These are phyloP conservation scores for Aspergillus sp. DNA, from an alignment of 2,329 filamentous ascomycete species.

Conservation along the genomic window DNA sequence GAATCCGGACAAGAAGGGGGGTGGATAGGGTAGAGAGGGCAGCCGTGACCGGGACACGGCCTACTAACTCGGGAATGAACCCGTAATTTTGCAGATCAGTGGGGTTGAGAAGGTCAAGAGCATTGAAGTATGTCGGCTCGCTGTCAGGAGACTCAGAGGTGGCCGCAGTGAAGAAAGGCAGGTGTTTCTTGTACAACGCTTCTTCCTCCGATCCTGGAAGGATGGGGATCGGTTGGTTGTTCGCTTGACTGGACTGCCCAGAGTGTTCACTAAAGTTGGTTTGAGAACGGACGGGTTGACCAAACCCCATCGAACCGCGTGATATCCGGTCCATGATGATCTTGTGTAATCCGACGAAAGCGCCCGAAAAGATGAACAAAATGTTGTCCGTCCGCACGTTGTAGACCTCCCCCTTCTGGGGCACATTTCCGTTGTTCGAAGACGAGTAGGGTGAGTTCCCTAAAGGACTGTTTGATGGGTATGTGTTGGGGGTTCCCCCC, in stretches of 20 bases:
- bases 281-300: conserved; percentile 69
- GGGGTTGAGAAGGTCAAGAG: conserved; percentile 71
- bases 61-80: conserved; percentile 92
- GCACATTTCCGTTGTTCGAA: conserved; percentile 27
- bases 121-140: conserved; percentile 53
- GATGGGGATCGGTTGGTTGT: conserved; percentile 47
- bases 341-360: conserved; percentile 90
- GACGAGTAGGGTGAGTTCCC: conserved; percentile 31
- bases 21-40: conserved; percentile 75
- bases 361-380: conserved; percentile 93
- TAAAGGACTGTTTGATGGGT: conserved; percentile 40
- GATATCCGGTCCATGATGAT: conserved; percentile 82
- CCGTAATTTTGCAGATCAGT: conserved; percentile 80
- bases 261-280: conserved; percentile 31
- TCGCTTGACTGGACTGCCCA: conserved; percentile 20
- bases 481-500: conserved; percentile 38
- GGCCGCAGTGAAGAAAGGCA: conserved; percentile 61
- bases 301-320: conserved; percentile 85
- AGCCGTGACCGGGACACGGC: conserved; percentile 87
- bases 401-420: conserved; percentile 59
- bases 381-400: conserved; percentile 93
- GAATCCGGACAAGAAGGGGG: conserved; percentile 72
- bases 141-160: conserved; percentile 40
- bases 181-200: conserved; percentile 57
- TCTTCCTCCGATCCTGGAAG: conserved; percentile 66